Evolutionary conservation across 306 rosid genomes (phyloP).

Genomic region (Cyamopsis tetragonoloba): DNA sequence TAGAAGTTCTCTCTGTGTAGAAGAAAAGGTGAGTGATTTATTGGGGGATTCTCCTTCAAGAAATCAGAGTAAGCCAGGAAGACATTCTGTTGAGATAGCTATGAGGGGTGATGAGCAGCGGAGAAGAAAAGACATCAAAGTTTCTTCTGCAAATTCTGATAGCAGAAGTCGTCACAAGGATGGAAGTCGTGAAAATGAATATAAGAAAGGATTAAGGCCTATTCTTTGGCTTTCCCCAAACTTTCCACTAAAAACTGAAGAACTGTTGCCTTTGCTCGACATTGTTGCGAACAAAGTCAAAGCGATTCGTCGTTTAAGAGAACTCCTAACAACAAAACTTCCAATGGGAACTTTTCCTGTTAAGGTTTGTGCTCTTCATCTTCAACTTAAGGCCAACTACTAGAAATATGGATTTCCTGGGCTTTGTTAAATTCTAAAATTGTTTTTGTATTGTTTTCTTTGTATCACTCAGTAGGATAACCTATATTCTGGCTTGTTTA

Average conservation of each 20-base stretch:
- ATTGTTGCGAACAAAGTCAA: slow-evolving; percentile 95
- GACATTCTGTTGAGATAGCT: slow-evolving; percentile 73
- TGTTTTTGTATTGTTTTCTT: slow-evolving; percentile 17
- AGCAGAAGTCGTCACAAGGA: slow-evolving; percentile 69
- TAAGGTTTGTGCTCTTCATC: slow-evolving; percentile 60
- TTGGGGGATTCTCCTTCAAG: slow-evolving; percentile 67
- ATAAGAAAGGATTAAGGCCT: slow-evolving; percentile 93
- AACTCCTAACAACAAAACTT: slow-evolving; percentile 94
- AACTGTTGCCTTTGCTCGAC: slow-evolving; percentile 90
- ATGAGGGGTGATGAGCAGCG: slow-evolving; percentile 68
- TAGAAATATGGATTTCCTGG: slow-evolving; percentile 10
- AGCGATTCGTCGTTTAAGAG: slow-evolving; percentile 97
- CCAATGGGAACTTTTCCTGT: slow-evolving; percentile 97
- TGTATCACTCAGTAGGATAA: neutral
- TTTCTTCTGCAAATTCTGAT: slow-evolving; percentile 49
- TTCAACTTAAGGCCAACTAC: neutral
- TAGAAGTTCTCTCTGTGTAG: slow-evolving; percentile 77
- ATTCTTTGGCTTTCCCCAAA: slow-evolving; percentile 95
- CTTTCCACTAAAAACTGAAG: slow-evolving; percentile 84
- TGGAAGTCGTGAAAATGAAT: slow-evolving; percentile 77
- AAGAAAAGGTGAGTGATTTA: slow-evolving; percentile 87
- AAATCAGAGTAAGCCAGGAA: slow-evolving; percentile 68
- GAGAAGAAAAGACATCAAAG: slow-evolving; percentile 60
- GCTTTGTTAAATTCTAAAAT: neutral
- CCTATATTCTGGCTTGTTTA: slow-evolving; percentile 8